phyloP scores from a whole-genome alignment of 2,329 filamentous ascomycete species.

The Exophiala phaeomuriformis region DNA sequence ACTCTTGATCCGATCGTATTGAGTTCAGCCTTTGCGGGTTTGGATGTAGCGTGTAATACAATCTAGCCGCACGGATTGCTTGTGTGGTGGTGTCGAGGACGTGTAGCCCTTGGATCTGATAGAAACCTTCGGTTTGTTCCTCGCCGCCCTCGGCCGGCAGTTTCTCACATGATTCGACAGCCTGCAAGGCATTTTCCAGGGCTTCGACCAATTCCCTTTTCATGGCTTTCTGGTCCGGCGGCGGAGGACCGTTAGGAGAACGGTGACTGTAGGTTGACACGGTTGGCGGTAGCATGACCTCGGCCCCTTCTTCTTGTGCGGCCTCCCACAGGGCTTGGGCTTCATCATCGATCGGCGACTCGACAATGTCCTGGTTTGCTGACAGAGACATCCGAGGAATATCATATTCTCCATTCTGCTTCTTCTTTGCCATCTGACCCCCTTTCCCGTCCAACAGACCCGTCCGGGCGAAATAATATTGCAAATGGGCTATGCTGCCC shows the following conservation, averaged over 20 bases:
- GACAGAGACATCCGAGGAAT: slow-evolving; percentile 37
- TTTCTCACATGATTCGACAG: slow-evolving; percentile 44
- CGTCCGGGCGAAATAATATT: slow-evolving; percentile 96
- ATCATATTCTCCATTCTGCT: slow-evolving; percentile 43
- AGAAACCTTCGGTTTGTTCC: slow-evolving; percentile 56
- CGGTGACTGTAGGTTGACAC: slow-evolving; percentile 91
- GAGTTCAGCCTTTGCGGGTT: slow-evolving; percentile 74
- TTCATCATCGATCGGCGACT: slow-evolving; percentile 50
- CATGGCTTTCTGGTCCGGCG: slow-evolving; percentile 73
- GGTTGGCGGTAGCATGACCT: slow-evolving; percentile 86
- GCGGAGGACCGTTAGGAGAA: slow-evolving; percentile 71
- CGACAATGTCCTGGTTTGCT: slow-evolving; percentile 33
- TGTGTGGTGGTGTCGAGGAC: slow-evolving; percentile 87
- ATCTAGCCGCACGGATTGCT: slow-evolving; percentile 89
- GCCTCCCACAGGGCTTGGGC: slow-evolving; percentile 34
- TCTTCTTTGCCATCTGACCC: slow-evolving; percentile 68
- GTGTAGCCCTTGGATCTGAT: slow-evolving; percentile 84
- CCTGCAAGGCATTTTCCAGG: slow-evolving; percentile 61
- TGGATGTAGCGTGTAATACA: slow-evolving; percentile 92
- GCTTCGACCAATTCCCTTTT: slow-evolving; percentile 61
- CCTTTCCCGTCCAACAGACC: slow-evolving; percentile 90
- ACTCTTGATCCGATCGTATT: slow-evolving; percentile 79
- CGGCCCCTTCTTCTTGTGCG: slow-evolving; percentile 59
- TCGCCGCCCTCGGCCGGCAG: slow-evolving; percentile 37
- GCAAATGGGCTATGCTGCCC: slow-evolving; percentile 91